phyloP scores from a whole-genome alignment of 2,329 filamentous ascomycete genomes.

The Venturia aucupariae region DNA sequence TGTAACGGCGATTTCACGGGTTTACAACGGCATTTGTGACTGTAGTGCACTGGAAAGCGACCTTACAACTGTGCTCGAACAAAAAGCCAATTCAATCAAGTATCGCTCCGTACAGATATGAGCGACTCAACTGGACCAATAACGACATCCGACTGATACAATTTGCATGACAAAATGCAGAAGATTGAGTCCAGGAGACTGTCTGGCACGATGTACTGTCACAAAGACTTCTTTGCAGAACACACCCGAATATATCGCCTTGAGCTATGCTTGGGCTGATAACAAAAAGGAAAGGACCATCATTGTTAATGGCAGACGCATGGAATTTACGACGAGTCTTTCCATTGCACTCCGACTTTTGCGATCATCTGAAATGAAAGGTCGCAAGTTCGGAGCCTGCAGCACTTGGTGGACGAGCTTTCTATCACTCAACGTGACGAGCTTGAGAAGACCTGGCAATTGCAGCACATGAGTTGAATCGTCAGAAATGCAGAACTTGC shows the following conservation, averaged over 20 bases:
- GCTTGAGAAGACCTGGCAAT: slow-evolving; percentile 11
- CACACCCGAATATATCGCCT: not conserved
- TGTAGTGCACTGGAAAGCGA: too few relatives aligned
- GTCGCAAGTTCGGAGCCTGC: not conserved
- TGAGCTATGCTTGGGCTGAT: not conserved
- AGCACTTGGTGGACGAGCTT: not conserved
- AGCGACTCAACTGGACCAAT: not conserved
- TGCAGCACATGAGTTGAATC: slow-evolving; percentile 12
- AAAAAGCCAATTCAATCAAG: too few relatives aligned
- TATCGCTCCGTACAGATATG: not conserved
- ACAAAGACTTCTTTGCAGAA: not conserved
- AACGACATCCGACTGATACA: not conserved
- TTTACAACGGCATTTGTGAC: too few relatives aligned
- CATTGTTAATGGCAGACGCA: not conserved
- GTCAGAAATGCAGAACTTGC: slow-evolving; percentile 8
- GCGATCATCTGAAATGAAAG: not conserved
- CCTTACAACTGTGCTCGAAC: too few relatives aligned
- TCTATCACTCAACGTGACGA: slow-evolving; percentile 14
- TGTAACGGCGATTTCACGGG: too few relatives aligned
- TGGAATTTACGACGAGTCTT: not conserved
- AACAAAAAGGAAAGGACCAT: not conserved
- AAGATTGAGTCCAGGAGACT: not conserved
- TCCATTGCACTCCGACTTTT: not conserved
- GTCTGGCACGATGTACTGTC: not conserved
- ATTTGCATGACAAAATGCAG: not conserved